Evolutionary conservation across 768 basidiomycete genomes (phyloP).

Genomic region (Rhizopogon rudus): DNA sequence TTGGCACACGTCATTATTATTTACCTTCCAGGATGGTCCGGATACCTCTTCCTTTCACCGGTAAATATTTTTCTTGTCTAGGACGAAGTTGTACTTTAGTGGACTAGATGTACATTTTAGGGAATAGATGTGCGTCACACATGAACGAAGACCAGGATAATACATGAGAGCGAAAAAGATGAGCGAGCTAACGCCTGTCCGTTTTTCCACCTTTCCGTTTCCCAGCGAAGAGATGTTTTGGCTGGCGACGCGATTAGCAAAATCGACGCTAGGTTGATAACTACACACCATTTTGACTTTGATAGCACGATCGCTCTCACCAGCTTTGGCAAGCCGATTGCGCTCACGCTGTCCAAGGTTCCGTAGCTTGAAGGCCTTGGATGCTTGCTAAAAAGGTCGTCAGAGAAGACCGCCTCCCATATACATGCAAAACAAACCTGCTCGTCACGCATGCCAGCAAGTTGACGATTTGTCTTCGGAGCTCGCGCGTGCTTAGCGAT

Average conservation of each 20-base stretch:
- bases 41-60: not conserved
- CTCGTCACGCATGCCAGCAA: conserved; percentile 76
- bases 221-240: conserved; percentile 79
- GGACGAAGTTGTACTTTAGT: conserved; percentile 7
- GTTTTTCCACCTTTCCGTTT: conserved; percentile 83
- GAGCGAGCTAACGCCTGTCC: conserved; percentile 39
- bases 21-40: conserved; percentile 9
- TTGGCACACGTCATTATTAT: conserved; percentile 9
- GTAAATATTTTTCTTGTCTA: not conserved
- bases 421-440: conserved; percentile 40
- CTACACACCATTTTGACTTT: conserved; percentile 71
- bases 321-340: conserved; percentile 86
- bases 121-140: conserved; percentile 7
- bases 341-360: conserved; percentile 84
- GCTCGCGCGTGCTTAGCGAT: conserved; percentile 44
- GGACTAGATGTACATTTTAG: not conserved
- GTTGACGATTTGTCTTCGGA: conserved; percentile 68
- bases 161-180: not conserved
- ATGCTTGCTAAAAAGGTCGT: conserved; percentile 53
- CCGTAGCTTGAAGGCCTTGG: conserved; percentile 75
- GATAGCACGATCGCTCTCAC: conserved; percentile 84
- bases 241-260: conserved; percentile 36
- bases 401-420: conserved; percentile 4
- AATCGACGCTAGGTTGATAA: not conserved
- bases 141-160: conserved; percentile 2